These are phyloP conservation scores for Naganishia sp. DNA, from an alignment of 1,284 basidiomycete species.

Conservation along the genomic window DNA sequence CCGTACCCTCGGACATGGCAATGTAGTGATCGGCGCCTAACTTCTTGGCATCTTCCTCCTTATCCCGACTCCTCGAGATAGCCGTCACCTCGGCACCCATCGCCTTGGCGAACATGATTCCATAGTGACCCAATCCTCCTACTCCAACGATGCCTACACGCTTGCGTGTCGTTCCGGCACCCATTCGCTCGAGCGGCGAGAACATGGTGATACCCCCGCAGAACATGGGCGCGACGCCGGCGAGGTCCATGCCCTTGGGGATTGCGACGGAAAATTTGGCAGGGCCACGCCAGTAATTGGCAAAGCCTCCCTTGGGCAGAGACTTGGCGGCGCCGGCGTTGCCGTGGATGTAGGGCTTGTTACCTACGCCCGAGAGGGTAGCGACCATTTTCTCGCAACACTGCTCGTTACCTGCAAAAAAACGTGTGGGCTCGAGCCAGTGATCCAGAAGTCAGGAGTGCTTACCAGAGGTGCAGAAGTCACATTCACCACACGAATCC, in stretches of 20 bases:
- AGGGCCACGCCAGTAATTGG: conserved; percentile 39
- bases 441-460: not conserved
- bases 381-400: not conserved
- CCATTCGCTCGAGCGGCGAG: conserved; percentile 65
- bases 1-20: conserved; percentile 47
- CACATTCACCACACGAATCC: conserved; percentile 44
- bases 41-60: conserved; percentile 29
- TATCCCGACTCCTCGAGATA: conserved; percentile 56
- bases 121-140: conserved; percentile 59
- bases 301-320: not conserved
- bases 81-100: conserved; percentile 49
- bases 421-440: not conserved
- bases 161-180: conserved; percentile 64
- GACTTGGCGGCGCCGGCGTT: not conserved
- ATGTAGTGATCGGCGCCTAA: conserved; percentile 42
- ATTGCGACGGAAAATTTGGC: conserved; percentile 66
- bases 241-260: conserved; percentile 62
- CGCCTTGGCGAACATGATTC: conserved; percentile 31
- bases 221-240: conserved; percentile 58
- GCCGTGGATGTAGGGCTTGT: conserved; percentile 1
- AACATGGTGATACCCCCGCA: conserved; percentile 70
- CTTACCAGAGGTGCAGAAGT: conserved; percentile 42
- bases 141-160: conserved; percentile 65
- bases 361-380: not conserved
- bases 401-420: conserved; percentile 27